Percentiles rank a stretch among this genome's conserved stretches.
Conservation (phyloP, 2,329 filamentous ascomycete genomes). For the Xylariomycetidae sp. region DNA sequence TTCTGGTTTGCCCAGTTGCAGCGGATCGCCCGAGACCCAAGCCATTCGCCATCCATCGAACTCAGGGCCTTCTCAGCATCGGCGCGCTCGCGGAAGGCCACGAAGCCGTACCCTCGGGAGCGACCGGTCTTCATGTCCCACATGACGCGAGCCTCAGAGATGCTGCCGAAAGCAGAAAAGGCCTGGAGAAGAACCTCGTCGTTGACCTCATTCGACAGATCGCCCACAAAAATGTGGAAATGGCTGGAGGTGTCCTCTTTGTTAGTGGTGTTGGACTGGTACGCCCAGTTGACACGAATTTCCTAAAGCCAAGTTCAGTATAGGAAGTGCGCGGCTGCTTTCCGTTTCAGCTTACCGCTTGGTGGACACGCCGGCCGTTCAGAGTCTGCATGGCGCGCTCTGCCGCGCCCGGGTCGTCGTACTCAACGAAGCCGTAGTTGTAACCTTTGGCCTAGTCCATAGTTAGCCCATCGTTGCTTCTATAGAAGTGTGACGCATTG, state of each 20-base stretch:
- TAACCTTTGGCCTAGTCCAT: constrained; percentile 79
- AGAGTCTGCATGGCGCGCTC: constrained; percentile 96
- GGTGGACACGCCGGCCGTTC: constrained; percentile 91
- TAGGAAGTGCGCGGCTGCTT: neutral
- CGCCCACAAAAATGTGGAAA: constrained; percentile 98
- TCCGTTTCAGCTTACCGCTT: constrained; percentile 60
- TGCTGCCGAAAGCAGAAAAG: constrained; percentile 90
- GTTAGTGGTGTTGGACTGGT: constrained; percentile 87
- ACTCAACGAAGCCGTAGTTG: constrained; percentile 99
- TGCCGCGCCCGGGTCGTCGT: constrained; percentile 93
- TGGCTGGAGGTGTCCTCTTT: constrained; percentile 98
- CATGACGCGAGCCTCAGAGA: constrained; percentile 98
- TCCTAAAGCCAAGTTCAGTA: constrained; percentile 52
- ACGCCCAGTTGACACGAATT: constrained; percentile 99
- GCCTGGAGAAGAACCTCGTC: constrained; percentile 90
- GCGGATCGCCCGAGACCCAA: constrained; percentile 93
- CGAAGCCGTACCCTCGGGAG: constrained; percentile 91
- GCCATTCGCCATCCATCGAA: constrained; percentile 99
- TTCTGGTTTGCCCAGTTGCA: constrained; percentile 99
- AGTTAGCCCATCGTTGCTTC: no score
- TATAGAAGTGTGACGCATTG: constrained; percentile 1
- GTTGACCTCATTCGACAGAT: constrained; percentile 97
- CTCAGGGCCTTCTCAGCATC: constrained; percentile 95
- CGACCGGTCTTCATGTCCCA: constrained; percentile 99
- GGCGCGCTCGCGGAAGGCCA: constrained; percentile 87